Evolutionary conservation across 805 yeast genomes (phyloP), one percentile per base, ranked within the genome.

Genomic region (Metschnikowia henanensis): DNA sequence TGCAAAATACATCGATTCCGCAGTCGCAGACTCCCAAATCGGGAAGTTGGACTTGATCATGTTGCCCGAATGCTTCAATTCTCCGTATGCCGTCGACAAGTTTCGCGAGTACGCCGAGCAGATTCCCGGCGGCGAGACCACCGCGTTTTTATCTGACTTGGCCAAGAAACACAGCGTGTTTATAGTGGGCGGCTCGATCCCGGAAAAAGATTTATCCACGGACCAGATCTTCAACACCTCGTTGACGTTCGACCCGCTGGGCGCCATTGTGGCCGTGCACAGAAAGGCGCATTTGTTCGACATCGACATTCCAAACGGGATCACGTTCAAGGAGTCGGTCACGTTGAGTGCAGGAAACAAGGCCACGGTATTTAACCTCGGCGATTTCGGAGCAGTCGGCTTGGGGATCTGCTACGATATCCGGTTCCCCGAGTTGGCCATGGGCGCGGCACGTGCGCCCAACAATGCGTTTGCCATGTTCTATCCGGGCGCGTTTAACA

Each of bases 21-120:
- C 98, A 0, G 64, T 67, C 9, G 40, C 50, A 1, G 56, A 58
- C 18, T 59, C 73, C 19, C 61, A 58, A 30, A 53, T 62, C 29
- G 71, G 69, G 2, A 58, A 57, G 40, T 48, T 83, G 32, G 86
- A 91, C 56, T 70, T 92, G 32, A 78, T 94, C 9, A 88, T 94
- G 51, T 70, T 94, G 25, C 99, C 99, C 7, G 98, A 94, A 68
- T 90, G 97, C 68, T 92, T 91, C 78, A 94, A 92, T 63, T 87
- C 97, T 1, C 98, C 98, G 3, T 94, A 94, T 60, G 80, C 95
- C 0, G 96, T 89, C 22, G 79, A 79, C 46, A 84, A 91, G 49
- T 94, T 94, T 65, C 79, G 86, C 5, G 82, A 87, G 46, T 92
- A 94, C 61, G 91, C 96, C 3, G 99, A 94, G 63, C 55, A 64